phyloP scores from a whole-genome alignment of 768 basidiomycete genomes.

The Mycena pura region DNA sequence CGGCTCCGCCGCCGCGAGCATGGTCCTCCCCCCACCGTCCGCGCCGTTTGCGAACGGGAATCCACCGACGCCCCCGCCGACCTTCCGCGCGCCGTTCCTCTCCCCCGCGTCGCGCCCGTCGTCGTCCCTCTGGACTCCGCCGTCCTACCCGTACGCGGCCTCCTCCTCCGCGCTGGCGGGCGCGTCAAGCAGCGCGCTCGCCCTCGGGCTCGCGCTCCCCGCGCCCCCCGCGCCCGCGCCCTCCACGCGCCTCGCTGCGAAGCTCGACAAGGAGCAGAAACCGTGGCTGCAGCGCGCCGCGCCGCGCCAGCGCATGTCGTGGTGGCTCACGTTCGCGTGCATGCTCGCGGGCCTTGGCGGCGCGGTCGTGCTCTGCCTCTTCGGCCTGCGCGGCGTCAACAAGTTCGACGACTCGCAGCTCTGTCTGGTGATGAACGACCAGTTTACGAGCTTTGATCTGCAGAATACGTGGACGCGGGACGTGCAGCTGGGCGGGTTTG shows the following conservation, averaged over 20 bases:
- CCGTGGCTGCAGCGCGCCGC: constrained; percentile 62
- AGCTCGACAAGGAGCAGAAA: constrained; percentile 60
- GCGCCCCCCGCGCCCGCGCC: constrained; percentile 47
- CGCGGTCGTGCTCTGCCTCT: constrained; percentile 60
- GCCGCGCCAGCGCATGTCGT: constrained; percentile 39
- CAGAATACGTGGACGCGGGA: constrained; percentile 68
- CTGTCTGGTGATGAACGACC: constrained; percentile 75
- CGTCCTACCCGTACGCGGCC: constrained; percentile 44
- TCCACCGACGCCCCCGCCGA: constrained; percentile 38
- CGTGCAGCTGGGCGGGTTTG: constrained; percentile 78
- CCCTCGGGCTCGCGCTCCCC: constrained; percentile 38
- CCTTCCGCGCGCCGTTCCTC: constrained; percentile 74
- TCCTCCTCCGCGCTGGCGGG: constrained; percentile 13
- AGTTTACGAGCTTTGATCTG: constrained; percentile 59
- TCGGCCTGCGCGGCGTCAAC: constrained; percentile 53
- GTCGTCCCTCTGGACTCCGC: constrained; percentile 67
- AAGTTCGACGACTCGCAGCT: constrained; percentile 46
- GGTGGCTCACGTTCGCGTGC: constrained; percentile 58
- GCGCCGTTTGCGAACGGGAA: constrained; percentile 36
- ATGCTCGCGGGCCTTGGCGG: constrained; percentile 61
- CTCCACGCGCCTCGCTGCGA: constrained; percentile 57
- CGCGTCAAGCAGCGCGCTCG: constrained; percentile 37
- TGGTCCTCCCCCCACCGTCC: constrained; percentile 30
- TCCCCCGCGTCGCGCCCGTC: constrained; percentile 72
- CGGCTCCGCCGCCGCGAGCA: constrained; percentile 50